Base-by-base conservation (phyloP, 2,329 filamentous ascomycete species). In the Cladosporium sphaerospermum region DNA sequence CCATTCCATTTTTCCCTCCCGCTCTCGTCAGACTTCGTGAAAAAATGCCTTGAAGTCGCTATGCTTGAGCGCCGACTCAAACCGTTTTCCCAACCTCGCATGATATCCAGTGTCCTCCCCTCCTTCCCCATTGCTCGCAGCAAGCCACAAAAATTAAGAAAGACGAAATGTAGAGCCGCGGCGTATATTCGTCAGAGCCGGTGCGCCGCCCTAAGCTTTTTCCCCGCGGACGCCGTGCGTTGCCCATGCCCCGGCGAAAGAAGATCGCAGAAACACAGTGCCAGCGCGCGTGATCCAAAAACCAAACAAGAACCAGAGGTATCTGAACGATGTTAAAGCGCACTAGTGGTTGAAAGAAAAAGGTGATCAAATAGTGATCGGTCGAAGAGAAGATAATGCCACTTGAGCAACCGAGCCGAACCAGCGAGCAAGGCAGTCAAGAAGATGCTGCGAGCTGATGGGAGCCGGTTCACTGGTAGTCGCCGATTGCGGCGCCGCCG, bases 391-490 rank as follows among this genome's bases (percentile, higher is more conserved):
- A 16, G 36, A 37, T 44, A 44, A 19, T 44, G 31, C 16, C 23
- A 19, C 41, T 40, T 39, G 36, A 44, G 18, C 16, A 41, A 34
- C 18, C 40, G 39, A 36, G 41, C 48, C 31, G 48, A 51, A 34
- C 46, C 46, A 50, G 48, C 48, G 39, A 51, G 48, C 48, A 14
- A 44, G 48, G 13, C 48, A 51, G 48, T 44, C 48, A 32, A 16
- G 40, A 37, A 16, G 19, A 39, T 41, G 36, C 43, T 42, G 42
- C 51, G 23, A 18, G 43, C 51, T 39, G 32, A 1, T 28, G 23
- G 3, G 7, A 9, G 28, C 28, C n/a, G 36, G 28, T 14, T 53
- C 55, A 63, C 47, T 67, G 72, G 62, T 73, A 75, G 60, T 73
- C 68, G 59, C 72, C 71, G 16, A 71, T 66, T 48, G 47, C 28